Evolutionary conservation across 306 rosid genomes (phyloP), one percentile per base, ranked within the genome.

Genomic region (Hippophae tibetana): DNA sequence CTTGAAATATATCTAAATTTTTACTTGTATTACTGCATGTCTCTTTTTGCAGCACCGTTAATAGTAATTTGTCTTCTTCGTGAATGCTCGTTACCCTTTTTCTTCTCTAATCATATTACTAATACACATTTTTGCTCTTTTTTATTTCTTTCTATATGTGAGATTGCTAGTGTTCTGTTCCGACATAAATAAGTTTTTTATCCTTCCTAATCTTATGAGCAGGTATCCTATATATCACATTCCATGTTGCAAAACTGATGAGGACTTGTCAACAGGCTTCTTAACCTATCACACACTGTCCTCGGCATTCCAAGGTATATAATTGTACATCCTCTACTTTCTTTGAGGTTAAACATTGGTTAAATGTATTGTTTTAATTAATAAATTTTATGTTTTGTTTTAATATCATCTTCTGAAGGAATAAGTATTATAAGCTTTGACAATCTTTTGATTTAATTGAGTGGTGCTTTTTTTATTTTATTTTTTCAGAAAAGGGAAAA

Each of bases 171-270:
- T 31, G 38, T 31, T 31, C 38, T 31, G 38, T 31, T 31, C 5
- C 4, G 38, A 31, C 38, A 31, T 31, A 31, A 1, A 44, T 25
- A 41, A 23, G 40, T 8, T 41, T 7, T 27, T 14, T 23, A 1
- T 41, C 23, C 43, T 23, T 42, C 38, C 55, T 63, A 23, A 44
- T 52, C 49, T 11, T 56, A 47, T 75, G 59, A 61, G 38, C 57
- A 88, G 96, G 96, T 84, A 80, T 66, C 96, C 96, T 2, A 88
- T 88, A 58, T 88, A 88, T 76, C 77, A 81, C 10, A 73, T 84
- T 60, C 96, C 96, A 5, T 65, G 76, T 52, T 69, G 58, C 49
- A 78, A 72, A 61, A 84, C 66, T 45, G 87, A 70, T 59, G 84
- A 74, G 80, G 89, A 80, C 72, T 68, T 84, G 68, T 80, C 78